Evolutionary conservation across 495 filamentous ascomycete genomes (phyloP), one percentile per base, ranked within the genome.

Genomic region (Aspergillus affinis): DNA sequence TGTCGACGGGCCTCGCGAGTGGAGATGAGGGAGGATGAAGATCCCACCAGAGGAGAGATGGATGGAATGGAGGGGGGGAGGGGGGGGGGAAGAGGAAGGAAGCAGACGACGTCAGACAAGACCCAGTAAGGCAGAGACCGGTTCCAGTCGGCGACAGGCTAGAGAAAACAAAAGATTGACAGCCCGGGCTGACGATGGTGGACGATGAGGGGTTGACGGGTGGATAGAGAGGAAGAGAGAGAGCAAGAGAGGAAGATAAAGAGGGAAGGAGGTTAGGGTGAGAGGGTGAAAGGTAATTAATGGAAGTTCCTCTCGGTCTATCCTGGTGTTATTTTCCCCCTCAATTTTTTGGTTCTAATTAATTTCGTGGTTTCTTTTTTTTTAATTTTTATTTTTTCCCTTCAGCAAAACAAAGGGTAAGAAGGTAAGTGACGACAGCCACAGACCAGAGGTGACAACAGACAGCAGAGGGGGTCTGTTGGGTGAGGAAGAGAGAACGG

Each of bases 101-200:
- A 57, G 59, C 53, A 51, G 49, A 61, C 61, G 59, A 60, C 59
- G 60, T 61, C 54, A 62, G 58, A 63, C 64, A 61, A 60, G 51
- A 53, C 50, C 46, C 30, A 46, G 50, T 50, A 26, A 65, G 63
- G 54, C 60, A 58, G 44, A 63, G 55, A 52, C 36, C 48, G 59
- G 57, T 52, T 61, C 20, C 26, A 51, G 52, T 60, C 41, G 59
- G 48, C 59, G 59, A 52, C 59, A 64, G 58, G 59, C 60, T 62
- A 58, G 51, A 51, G 60, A 60, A 55, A 56, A 29, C 18, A 60
- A 70, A 64, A 58, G 64, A 70, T 67, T 67, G 63, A 66, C 55
- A 64, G 63, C 52, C 51, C 62, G 65, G 53, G 60, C 58, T 61
- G 62, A 63, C 59, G 58, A 57, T 51, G 48, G n/a, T 45, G 41